Conservation (phyloP, 805 yeast species). For the Ogataea nonfermentans region DNA sequence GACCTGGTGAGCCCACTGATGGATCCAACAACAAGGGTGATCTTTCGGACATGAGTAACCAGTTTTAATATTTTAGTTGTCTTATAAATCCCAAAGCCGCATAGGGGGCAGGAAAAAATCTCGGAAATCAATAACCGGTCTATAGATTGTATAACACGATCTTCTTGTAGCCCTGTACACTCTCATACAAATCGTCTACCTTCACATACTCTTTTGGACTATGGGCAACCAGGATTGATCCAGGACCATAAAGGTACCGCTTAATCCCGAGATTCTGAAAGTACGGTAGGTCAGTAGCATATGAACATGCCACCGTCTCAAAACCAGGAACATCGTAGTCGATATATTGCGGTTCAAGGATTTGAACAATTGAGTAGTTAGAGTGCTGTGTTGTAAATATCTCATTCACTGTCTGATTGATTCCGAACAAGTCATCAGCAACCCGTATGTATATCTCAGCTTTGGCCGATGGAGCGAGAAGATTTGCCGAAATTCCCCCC, state of each 20-base stretch:
- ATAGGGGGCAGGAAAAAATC: too few relatives aligned
- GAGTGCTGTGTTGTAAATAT: conserved; percentile 25
- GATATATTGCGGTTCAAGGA: conserved; percentile 39
- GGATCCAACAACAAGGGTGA: conserved; percentile 6
- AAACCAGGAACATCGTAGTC: conserved; percentile 61
- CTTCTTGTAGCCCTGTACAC: conserved; percentile 49
- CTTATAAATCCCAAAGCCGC: too few relatives aligned
- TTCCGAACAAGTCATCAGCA: conserved; percentile 42
- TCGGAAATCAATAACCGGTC: conserved; percentile 9
- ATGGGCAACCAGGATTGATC: conserved; percentile 55
- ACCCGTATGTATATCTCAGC: conserved; percentile 50
- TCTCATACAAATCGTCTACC: conserved; percentile 41
- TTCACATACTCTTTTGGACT: conserved; percentile 31
- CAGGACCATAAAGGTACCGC: conserved; percentile 59
- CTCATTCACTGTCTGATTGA: conserved; percentile 35
- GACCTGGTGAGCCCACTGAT: conserved; percentile 6
- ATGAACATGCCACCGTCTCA: conserved; percentile 34
- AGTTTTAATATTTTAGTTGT: neutral
- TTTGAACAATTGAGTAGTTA: conserved; percentile 12
- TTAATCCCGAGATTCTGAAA: conserved; percentile 23
- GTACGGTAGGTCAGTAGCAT: conserved; percentile 41
- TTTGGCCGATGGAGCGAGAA: conserved; percentile 51
- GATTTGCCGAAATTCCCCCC: conserved; percentile 62
- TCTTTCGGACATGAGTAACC: neutral
- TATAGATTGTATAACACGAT: conserved; percentile 29